These are phyloP conservation scores for Pythium graminicola DNA, from an alignment of 352 stramenopile genomes.

Conservation along the genomic window DNA sequence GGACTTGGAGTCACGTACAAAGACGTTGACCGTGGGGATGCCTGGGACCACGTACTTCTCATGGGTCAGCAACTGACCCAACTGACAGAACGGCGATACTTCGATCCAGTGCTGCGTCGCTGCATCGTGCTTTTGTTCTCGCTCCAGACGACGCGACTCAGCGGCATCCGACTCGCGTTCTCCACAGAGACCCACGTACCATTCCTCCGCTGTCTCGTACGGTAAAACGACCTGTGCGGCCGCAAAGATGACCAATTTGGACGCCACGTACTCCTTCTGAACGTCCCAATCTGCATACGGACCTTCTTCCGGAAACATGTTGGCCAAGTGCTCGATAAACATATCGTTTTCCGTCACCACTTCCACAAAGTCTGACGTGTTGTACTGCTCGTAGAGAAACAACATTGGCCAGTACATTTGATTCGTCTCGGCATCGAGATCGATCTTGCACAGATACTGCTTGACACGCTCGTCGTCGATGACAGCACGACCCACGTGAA, in stretches of 20 bases:
- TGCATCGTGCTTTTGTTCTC: slow-evolving; percentile 67
- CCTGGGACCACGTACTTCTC: slow-evolving; percentile 76
- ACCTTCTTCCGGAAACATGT: slow-evolving; percentile 86
- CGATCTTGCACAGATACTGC: slow-evolving; percentile 78
- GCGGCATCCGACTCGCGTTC: slow-evolving; percentile 63
- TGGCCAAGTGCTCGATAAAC: slow-evolving; percentile 81
- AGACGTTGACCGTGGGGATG: slow-evolving; percentile 79
- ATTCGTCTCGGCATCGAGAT: slow-evolving; percentile 52
- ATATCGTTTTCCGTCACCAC: slow-evolving; percentile 71
- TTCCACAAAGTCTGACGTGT: slow-evolving; percentile 81
- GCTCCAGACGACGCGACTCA: slow-evolving; percentile 50
- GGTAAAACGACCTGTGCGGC: slow-evolving; percentile 64
- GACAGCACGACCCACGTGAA: slow-evolving; percentile 66
- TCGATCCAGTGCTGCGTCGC: slow-evolving; percentile 77
- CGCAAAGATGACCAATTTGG: slow-evolving; percentile 67
- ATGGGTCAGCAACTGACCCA: slow-evolving; percentile 64
- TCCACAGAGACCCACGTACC: slow-evolving; percentile 72
- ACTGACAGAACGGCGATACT: slow-evolving; percentile 71
- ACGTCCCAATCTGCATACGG: slow-evolving; percentile 78
- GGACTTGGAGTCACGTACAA: slow-evolving; percentile 60
- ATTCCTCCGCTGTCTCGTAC: slow-evolving; percentile 55
- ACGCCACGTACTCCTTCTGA: slow-evolving; percentile 65
- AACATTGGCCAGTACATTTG: slow-evolving; percentile 76
- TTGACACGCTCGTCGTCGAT: slow-evolving; percentile 75
- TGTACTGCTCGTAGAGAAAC: slow-evolving; percentile 82